phyloP scores from a whole-genome alignment of 2,329 filamentous ascomycete genomes.

The Penicillium sp. region DNA sequence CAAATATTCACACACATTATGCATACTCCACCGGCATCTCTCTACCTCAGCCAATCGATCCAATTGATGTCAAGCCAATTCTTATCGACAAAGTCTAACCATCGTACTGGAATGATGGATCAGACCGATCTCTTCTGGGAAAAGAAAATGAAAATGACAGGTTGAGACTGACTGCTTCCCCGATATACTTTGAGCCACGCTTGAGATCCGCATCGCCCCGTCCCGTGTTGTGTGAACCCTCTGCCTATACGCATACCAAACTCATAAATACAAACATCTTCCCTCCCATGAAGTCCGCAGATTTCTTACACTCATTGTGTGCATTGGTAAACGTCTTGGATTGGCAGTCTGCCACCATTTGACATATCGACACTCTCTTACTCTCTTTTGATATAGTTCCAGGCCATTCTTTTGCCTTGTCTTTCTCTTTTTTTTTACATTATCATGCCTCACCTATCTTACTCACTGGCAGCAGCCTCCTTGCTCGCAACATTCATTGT shows the following conservation, averaged over 20 bases:
- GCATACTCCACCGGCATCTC: not conserved
- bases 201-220: slow-evolving; percentile 12
- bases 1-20: not conserved
- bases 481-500: slow-evolving; percentile 20
- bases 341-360: slow-evolving; percentile 7
- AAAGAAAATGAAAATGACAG: slow-evolving; percentile 7
- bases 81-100: slow-evolving; percentile 13
- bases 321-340: slow-evolving; percentile 7
- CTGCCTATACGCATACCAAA: slow-evolving; percentile 4
- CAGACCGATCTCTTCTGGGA: slow-evolving; percentile 10
- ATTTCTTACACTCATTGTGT: slow-evolving; percentile 2
- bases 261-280: slow-evolving; percentile 14
- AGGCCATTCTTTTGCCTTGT: not conserved
- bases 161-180: slow-evolving; percentile 6
- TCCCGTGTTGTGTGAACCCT: slow-evolving; percentile 7
- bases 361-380: slow-evolving; percentile 2
- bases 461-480: slow-evolving; percentile 21
- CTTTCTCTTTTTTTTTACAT: slow-evolving; percentile 1
- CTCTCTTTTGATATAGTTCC: not conserved
- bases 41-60: slow-evolving; percentile 1
- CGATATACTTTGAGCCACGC: slow-evolving; percentile 17
- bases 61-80: not conserved
- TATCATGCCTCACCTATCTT: slow-evolving; percentile 17
- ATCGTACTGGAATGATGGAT: slow-evolving; percentile 14
- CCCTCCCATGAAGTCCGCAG: not conserved